A percentile compares a stretch with the other conserved stretches of the same genome.
Evolutionary conservation across 345 rosid species (phyloP).

Genomic region (Brassica rapa): DNA sequence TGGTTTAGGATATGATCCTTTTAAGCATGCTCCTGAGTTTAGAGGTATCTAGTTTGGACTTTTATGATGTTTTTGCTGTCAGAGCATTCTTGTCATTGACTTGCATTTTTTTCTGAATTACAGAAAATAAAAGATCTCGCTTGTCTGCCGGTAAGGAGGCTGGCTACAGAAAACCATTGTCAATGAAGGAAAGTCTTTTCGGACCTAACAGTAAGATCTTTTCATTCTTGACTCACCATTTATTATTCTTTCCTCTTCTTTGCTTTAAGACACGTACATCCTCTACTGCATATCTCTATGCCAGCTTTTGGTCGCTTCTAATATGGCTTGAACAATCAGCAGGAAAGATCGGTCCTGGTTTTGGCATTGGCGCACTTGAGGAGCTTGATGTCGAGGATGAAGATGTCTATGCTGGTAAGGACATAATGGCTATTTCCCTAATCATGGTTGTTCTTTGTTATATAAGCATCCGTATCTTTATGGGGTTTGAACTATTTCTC

Average conservation of each 20-base stretch:
- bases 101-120: conserved; percentile 14
- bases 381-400: conserved; percentile 97
- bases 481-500: not conserved
- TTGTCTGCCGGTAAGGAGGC: conserved; percentile 51
- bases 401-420: conserved; percentile 66
- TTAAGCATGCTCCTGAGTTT: conserved; percentile 94
- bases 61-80: conserved; percentile 23
- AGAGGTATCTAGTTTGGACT: conserved; percentile 59
- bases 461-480: not conserved
- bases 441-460: conserved; percentile 10
- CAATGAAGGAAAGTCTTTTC: conserved; percentile 67
- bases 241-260: not conserved
- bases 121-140: conserved; percentile 78
- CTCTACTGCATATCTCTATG: not conserved
- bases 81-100: conserved; percentile 27
- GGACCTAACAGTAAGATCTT: conserved; percentile 75
- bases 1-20: conserved; percentile 95
- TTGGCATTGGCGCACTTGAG: conserved; percentile 99
- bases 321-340: conserved; percentile 54
- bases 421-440: conserved; percentile 2
- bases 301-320: conserved; percentile 31
- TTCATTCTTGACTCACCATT: conserved; percentile 1
- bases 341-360: conserved; percentile 89
- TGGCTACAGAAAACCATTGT: conserved; percentile 54
- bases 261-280: conserved; percentile 6